Evolutionary conservation across 768 basidiomycete genomes (phyloP), one percentile per base, ranked within the genome.

Genomic region (Suillus discolor): DNA sequence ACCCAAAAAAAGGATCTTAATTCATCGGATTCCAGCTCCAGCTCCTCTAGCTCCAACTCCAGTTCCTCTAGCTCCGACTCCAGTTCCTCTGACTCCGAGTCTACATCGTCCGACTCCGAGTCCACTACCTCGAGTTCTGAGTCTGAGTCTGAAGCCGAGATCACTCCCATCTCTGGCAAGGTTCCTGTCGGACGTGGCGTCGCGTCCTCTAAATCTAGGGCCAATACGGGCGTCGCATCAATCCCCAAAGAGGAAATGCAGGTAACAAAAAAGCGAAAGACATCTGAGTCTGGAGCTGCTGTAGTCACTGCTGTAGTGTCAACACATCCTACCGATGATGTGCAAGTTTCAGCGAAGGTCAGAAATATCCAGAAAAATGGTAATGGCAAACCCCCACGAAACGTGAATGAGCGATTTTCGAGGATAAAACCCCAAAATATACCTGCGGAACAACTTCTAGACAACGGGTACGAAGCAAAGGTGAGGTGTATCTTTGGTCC

Each of bases 381-480:
- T 31, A 65, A 75, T 59, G 69, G 65, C 49, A 76, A 71, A 8
- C 53, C 66, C 2, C 79, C 71, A 28, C 78, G 80, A 45, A 81
- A 77, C 65, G 72, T 68, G 42, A 90, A 87, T 71, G 83, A 86
- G 61, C 89, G 93, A 23, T 99, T 98, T 82, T 87, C 88, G 73
- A 82, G 96, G 31, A 85, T 96, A 66, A 89, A 95, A 69, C 80
- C 83, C 2, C 87, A 90, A 23, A 81, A 86, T 51, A 80, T 92
- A 5, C 69, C 75, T 38, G 16, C 72, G 0, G 74, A 78, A 18
- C 62, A 76, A 20, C 66, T 84, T 34, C 70, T 83, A 61, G 86
- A 96, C 71, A 99, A 97, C 72, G 82, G 87, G 34, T 99, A 96
- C 71, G 84, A 89, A 63, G 85, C 89, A 53, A 92, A 89, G 83